phyloP scores from a whole-genome alignment of 805 yeast species.

The Ogataea neopini region DNA sequence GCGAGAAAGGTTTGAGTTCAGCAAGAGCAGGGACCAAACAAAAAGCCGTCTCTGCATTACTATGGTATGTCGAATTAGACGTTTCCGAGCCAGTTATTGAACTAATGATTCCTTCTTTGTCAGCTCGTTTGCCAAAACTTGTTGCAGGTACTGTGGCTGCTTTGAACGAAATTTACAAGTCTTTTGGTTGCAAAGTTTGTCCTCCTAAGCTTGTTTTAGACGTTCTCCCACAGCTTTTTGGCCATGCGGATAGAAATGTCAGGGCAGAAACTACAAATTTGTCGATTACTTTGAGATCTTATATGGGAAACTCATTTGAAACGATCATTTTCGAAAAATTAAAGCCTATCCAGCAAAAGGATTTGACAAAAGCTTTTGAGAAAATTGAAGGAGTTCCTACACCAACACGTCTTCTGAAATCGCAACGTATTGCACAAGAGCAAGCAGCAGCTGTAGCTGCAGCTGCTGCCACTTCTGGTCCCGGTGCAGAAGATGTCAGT shows the following conservation, averaged over 20 bases:
- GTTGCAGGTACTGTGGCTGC: slow-evolving; percentile 67
- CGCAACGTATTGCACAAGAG: slow-evolving; percentile 41
- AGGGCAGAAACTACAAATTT: slow-evolving; percentile 74
- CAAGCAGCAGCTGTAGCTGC: slow-evolving; percentile 21
- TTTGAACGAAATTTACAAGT: slow-evolving; percentile 51
- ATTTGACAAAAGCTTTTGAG: slow-evolving; percentile 68
- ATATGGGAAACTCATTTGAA: slow-evolving; percentile 69
- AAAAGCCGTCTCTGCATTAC: slow-evolving; percentile 60
- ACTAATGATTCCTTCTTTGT: slow-evolving; percentile 58
- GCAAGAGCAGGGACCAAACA: slow-evolving; percentile 73
- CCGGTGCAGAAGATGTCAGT: slow-evolving; percentile 40
- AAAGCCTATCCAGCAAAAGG: slow-evolving; percentile 92
- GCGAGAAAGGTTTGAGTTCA: slow-evolving; percentile 83
- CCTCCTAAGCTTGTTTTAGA: slow-evolving; percentile 60
- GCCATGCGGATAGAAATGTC: slow-evolving; percentile 84
- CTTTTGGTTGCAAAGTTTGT: slow-evolving; percentile 65
- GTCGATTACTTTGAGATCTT: slow-evolving; percentile 66
- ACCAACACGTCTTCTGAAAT: slow-evolving; percentile 57
- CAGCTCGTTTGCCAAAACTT: slow-evolving; percentile 72
- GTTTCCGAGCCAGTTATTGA: slow-evolving; percentile 68
- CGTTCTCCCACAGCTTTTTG: slow-evolving; percentile 65
- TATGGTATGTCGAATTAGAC: slow-evolving; percentile 65
- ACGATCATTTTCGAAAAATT: slow-evolving; percentile 63
- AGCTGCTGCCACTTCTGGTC: slow-evolving; percentile 13
- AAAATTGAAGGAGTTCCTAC: slow-evolving; percentile 44